phyloP scores from a whole-genome alignment of 2,329 filamentous ascomycete species.

The Acephala macrosclerotiorum region DNA sequence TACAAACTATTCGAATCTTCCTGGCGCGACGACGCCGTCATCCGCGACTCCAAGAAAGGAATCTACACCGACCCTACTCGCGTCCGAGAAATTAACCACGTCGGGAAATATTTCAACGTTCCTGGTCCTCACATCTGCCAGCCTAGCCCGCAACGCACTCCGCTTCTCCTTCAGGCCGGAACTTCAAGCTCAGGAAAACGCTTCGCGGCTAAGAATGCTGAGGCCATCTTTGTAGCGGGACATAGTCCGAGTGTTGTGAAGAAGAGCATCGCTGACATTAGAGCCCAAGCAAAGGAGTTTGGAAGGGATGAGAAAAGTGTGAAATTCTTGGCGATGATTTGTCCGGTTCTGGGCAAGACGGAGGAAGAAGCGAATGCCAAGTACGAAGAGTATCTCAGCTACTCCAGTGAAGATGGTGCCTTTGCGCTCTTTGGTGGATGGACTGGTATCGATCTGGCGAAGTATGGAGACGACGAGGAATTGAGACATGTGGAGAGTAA shows the following conservation, averaged over 20 bases:
- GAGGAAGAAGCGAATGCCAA: slow-evolving; percentile 70
- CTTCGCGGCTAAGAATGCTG: slow-evolving; percentile 73
- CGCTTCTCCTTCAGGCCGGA: slow-evolving; percentile 64
- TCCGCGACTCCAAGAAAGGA: slow-evolving; percentile 67
- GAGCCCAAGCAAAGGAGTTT: slow-evolving; percentile 50
- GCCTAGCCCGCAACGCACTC: slow-evolving; percentile 35
- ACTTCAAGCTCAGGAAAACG: slow-evolving; percentile 69
- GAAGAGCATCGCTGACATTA: slow-evolving; percentile 56
- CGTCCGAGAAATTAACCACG: slow-evolving; percentile 66
- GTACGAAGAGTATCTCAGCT: slow-evolving; percentile 47
- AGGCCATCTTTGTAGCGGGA: slow-evolving; percentile 72
- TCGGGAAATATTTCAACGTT: slow-evolving; percentile 67
- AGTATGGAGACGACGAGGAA: slow-evolving; percentile 68
- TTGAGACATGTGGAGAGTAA: slow-evolving; percentile 56
- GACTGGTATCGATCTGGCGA: slow-evolving; percentile 69
- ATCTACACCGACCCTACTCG: slow-evolving; percentile 47
- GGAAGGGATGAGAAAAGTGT: slow-evolving; percentile 65
- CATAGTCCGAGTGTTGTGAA: slow-evolving; percentile 59
- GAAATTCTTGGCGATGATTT: slow-evolving; percentile 72
- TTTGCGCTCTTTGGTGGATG: slow-evolving; percentile 77
- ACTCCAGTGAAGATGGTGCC: slow-evolving; percentile 54
- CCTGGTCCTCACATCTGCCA: slow-evolving; percentile 65
- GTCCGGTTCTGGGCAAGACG: slow-evolving; percentile 66
- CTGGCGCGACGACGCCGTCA: slow-evolving; percentile 58
- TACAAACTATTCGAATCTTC: slow-evolving; percentile 51